Evolutionary conservation across 208 protist genomes (phyloP).

Genomic region (Leishmania braziliensis): DNA sequence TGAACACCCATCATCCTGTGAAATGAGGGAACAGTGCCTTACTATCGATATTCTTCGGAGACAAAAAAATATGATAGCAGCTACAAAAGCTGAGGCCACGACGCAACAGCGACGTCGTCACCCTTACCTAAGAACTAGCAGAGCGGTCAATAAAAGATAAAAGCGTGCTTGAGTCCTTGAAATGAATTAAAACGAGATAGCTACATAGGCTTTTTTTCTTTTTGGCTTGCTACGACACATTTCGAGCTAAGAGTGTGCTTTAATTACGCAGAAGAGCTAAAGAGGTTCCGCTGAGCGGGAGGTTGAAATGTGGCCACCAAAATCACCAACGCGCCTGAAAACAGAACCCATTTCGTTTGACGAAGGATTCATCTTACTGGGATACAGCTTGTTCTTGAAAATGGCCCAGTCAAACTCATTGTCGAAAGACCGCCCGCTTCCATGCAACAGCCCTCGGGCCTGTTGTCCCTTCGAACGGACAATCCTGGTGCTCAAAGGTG

Average conservation of each 20-base stretch:
- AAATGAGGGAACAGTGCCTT: not conserved
- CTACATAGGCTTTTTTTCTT: not conserved
- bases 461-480: constrained; percentile 53
- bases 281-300: constrained; percentile 74
- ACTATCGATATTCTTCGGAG: not conserved
- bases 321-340: constrained; percentile 81
- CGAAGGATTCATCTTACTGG: constrained; percentile 81
- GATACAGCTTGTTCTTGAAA: constrained; percentile 86
- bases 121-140: not conserved
- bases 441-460: constrained; percentile 48
- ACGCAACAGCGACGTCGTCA: not conserved
- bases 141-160: not conserved
- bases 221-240: not conserved
- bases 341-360: constrained; percentile 87
- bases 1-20: not conserved
- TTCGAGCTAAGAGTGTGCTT: constrained; percentile 5
- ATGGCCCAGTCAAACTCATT: constrained; percentile 86
- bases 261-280: constrained; percentile 9
- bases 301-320: constrained; percentile 76
- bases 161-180: not conserved
- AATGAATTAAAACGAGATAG: not conserved
- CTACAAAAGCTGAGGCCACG: not conserved
- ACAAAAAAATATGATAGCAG: not conserved
- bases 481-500: constrained; percentile 17
- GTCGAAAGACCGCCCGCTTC: constrained; percentile 70